A percentile compares a stretch with the other conserved stretches of the same genome.
Conservation (phyloP, 2,329 filamentous ascomycete genomes). For the Aspergillus neoniger region DNA sequence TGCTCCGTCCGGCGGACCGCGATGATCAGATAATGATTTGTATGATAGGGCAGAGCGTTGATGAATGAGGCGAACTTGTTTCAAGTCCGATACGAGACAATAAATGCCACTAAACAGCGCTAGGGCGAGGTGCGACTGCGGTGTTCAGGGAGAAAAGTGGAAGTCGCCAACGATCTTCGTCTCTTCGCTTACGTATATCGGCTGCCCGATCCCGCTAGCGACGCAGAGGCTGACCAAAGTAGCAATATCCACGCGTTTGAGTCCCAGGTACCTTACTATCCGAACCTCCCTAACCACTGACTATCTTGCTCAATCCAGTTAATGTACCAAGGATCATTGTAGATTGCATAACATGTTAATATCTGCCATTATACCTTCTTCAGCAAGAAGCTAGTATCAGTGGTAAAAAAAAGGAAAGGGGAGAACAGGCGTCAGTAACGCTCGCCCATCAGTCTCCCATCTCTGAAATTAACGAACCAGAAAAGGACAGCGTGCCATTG, state of each 20-base stretch:
- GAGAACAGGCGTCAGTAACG: too few relatives aligned
- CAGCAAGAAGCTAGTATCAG: neutral
- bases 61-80: constrained; percentile 6
- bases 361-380: neutral
- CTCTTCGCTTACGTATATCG: constrained; percentile 20
- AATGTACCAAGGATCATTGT: neutral
- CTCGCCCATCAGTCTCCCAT: too few relatives aligned
- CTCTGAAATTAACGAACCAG: too few relatives aligned
- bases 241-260: constrained; percentile 20
- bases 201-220: constrained; percentile 17
- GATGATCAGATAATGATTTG: constrained; percentile 10
- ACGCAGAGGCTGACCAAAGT: constrained; percentile 18
- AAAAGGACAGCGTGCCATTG: neutral
- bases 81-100: constrained; percentile 2
- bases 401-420: too few relatives aligned
- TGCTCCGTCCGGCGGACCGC: neutral
- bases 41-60: constrained; percentile 1
- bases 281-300: neutral
- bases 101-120: neutral
- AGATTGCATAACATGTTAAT: neutral
- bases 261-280: neutral
- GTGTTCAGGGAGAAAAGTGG: neutral
- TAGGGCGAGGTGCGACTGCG: neutral
- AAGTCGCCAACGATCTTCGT: constrained; percentile 2
- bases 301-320: neutral